Evolutionary conservation across 2,329 filamentous ascomycete genomes (phyloP).

Genomic region (Arachnopeziza araneosa): DNA sequence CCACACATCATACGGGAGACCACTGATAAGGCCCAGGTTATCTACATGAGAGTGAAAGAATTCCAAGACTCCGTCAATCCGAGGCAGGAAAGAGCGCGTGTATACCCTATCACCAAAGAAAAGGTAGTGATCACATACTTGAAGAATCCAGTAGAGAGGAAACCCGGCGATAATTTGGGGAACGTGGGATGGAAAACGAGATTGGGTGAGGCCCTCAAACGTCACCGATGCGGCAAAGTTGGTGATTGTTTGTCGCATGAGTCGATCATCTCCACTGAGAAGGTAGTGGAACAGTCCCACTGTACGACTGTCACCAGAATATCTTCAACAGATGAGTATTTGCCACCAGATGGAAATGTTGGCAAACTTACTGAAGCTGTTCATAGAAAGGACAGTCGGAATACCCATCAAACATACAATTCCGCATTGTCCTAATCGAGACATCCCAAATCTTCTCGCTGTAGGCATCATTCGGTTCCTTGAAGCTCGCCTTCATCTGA

Average conservation of each 20-base stretch:
- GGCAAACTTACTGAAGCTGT: conserved; percentile 20
- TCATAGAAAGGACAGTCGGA: conserved; percentile 29
- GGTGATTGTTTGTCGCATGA: conserved; percentile 24
- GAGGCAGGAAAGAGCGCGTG: conserved; percentile 28
- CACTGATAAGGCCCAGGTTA: conserved; percentile 24
- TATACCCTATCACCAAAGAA: conserved; percentile 33
- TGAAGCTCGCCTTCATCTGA: conserved; percentile 25
- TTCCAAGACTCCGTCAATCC: conserved; percentile 32
- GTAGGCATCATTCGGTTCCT: conserved; percentile 11
- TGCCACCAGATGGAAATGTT: neutral
- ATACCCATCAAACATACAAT: conserved; percentile 31
- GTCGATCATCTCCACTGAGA: conserved; percentile 25
- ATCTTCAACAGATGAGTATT: conserved; percentile 4
- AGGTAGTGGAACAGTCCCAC: conserved; percentile 24
- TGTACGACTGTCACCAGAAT: conserved; percentile 23
- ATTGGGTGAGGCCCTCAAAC: conserved; percentile 31
- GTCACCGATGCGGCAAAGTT: conserved; percentile 14
- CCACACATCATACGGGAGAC: conserved; percentile 29
- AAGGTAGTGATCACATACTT: conserved; percentile 33
- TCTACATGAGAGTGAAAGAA: conserved; percentile 30
- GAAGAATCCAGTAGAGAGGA: conserved; percentile 34
- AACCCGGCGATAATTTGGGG: conserved; percentile 35
- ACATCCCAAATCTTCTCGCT: conserved; percentile 21
- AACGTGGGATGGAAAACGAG: conserved; percentile 33
- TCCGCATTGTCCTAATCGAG: conserved; percentile 30